Conservation (phyloP, 495 filamentous ascomycete genomes). For the Xylaria longipes region DNA sequence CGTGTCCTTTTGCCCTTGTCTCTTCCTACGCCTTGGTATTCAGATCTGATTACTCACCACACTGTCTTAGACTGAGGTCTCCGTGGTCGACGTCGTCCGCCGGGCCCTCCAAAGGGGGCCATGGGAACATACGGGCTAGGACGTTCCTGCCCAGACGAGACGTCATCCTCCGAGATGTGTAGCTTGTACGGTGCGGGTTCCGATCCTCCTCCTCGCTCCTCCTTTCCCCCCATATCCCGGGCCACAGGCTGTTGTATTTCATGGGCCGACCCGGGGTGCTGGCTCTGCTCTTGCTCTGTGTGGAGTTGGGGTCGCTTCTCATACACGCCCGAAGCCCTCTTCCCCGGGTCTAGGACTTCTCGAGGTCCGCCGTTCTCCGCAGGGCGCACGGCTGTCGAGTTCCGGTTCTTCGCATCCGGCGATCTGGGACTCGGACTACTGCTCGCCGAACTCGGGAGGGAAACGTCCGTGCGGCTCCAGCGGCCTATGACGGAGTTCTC, state of each 20-base stretch:
- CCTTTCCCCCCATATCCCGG: not conserved
- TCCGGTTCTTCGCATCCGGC: not conserved
- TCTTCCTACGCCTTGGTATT: not conserved
- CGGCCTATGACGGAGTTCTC: not conserved
- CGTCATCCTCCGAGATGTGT: not conserved
- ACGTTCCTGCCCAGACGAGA: not conserved
- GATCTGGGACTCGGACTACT: not conserved
- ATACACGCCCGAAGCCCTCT: not conserved
- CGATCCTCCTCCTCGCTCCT: not conserved
- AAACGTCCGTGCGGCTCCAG: not conserved
- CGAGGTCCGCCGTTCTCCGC: not conserved
- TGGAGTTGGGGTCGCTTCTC: not conserved
- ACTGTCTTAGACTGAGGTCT: conserved; percentile 5
- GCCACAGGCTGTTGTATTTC: not conserved
- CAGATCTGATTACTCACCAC: not conserved
- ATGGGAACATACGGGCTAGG: not conserved
- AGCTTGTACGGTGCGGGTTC: not conserved
- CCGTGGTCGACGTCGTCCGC: conserved; percentile 16
- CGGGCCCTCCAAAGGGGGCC: not conserved
- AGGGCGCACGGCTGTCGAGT: no score
- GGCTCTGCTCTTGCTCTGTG: not conserved
- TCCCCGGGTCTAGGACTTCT: not conserved
- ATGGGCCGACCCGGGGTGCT: not conserved
- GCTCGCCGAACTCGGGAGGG: not conserved
- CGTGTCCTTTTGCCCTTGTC: not conserved